phyloP scores from a whole-genome alignment of 768 basidiomycete species.

The Paxillus rubicundulus region DNA sequence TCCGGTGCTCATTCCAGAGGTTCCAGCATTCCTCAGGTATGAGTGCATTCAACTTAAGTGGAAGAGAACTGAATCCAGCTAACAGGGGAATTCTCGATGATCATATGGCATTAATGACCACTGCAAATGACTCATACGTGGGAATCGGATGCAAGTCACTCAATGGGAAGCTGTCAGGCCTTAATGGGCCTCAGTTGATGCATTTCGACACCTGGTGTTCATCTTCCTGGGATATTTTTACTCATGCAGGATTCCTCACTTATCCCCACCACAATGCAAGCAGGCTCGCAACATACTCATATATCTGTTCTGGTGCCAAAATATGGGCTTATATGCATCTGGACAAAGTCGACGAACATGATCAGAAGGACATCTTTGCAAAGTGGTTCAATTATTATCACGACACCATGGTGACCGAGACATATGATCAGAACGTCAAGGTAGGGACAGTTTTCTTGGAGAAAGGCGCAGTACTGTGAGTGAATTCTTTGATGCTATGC shows the following conservation, averaged over 20 bases:
- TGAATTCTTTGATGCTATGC: no score
- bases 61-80: no score
- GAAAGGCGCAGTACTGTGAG: not conserved
- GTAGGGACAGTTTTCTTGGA: not conserved
- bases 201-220: not conserved
- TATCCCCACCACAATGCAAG: conserved; percentile 10
- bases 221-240: conserved; percentile 2
- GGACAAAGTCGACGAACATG: not conserved
- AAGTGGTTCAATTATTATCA: not conserved
- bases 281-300: not conserved
- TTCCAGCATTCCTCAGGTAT: not conserved
- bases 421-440: not conserved
- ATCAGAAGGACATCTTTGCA: not conserved
- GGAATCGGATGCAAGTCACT: not conserved
- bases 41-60: no score
- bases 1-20: not conserved
- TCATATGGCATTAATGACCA: no score
- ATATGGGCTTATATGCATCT: conserved; percentile 1
- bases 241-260: conserved; percentile 8
- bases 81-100: not conserved
- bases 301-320: conserved; percentile 3
- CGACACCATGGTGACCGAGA: not conserved
- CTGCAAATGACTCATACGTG: not conserved
- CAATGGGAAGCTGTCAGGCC: no score
- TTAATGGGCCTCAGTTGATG: not conserved